A percentile compares a stretch with the other conserved stretches of the same genome.
phyloP scores from a whole-genome alignment of 768 basidiomycete genomes.

The Gymnopilus junonius region DNA sequence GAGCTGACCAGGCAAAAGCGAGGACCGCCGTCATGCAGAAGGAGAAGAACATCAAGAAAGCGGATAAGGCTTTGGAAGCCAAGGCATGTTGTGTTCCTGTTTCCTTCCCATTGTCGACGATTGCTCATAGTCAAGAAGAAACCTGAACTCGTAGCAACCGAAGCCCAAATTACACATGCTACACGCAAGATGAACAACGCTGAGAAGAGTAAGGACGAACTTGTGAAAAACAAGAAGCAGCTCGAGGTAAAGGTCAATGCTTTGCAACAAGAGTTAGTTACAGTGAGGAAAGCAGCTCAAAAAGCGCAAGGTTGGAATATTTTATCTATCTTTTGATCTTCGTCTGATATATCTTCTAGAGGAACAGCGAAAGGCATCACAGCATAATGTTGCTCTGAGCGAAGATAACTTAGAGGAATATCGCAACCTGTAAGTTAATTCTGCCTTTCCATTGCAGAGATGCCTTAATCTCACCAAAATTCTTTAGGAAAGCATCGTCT shows the following conservation, averaged over 20 bases:
- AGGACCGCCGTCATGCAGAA: conserved; percentile 77
- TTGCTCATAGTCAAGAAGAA: conserved; percentile 48
- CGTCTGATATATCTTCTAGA: conserved; percentile 44
- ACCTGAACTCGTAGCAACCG: conserved; percentile 82
- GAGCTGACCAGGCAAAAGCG: conserved; percentile 80
- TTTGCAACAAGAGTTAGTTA: conserved; percentile 67
- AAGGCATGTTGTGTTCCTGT: conserved; percentile 59
- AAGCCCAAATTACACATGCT: conserved; percentile 89
- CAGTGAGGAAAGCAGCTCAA: conserved; percentile 71
- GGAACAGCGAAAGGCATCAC: conserved; percentile 72
- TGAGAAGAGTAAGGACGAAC: conserved; percentile 60
- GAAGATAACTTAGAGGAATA: conserved; percentile 91
- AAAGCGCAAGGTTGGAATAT: conserved; percentile 71
- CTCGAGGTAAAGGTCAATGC: conserved; percentile 53
- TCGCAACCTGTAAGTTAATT: conserved; percentile 69
- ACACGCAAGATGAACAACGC: conserved; percentile 80
- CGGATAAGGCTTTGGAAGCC: conserved; percentile 85
- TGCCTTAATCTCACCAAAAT: background rate
- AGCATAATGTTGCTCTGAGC: conserved; percentile 76
- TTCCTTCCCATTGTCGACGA: background rate
- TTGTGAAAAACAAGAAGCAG: conserved; percentile 55
- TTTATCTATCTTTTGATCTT: background rate
- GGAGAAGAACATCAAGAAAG: conserved; percentile 88
- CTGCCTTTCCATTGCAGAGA: background rate
- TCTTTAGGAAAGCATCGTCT: conserved; percentile 73